Evolutionary conservation across 345 rosid species (phyloP), one percentile per base, ranked within the genome.

Genomic region (Schrenkiella parvula): DNA sequence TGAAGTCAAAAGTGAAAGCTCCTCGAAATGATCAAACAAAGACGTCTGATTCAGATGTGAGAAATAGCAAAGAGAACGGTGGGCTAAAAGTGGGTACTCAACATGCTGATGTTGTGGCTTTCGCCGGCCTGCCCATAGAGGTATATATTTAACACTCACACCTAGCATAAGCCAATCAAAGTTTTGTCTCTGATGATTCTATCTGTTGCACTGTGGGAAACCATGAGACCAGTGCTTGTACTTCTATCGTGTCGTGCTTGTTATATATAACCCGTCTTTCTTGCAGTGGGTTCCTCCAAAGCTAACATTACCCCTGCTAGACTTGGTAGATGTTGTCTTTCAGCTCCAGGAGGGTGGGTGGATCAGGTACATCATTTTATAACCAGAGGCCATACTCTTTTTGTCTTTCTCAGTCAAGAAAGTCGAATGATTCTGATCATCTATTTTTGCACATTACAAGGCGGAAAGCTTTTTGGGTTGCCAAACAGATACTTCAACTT

Each of bases 221-320:
- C 13, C 69, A 51, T 34, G 66, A 59, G 65, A 10, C 47, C 39
- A 57, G 38, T 58, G 44, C 48, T 58, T 77, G 64, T 42, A 32
- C 19, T 55, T 35, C 3, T 28, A 25, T 21, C 52, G 17, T 64
- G 55, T 29, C 69, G 70, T 73, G 54, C 31, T 31, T 68, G 76
- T 70, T 62, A 56, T 71, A 51, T 62, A 56, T 71, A 51, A 8
- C 42, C 22, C 47, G 21, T 56, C 23, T 72, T 62, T 37, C 32
- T 41, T 85, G 84, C 88, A 95, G 99, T 95, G 98, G 99, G 89
- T 90, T 78, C 99, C 99, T 52, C 99, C 99, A 53, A 90, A 88
- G 83, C 73, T 95, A 79, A 84, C 89, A 14, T 56, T 83, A 19
- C 99, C 97, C 23, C 56, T 95, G 37, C 84, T 95, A 61, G 98